phyloP scores from a whole-genome alignment of 1,139 yeast species.

The Debaryomyces sp. region DNA sequence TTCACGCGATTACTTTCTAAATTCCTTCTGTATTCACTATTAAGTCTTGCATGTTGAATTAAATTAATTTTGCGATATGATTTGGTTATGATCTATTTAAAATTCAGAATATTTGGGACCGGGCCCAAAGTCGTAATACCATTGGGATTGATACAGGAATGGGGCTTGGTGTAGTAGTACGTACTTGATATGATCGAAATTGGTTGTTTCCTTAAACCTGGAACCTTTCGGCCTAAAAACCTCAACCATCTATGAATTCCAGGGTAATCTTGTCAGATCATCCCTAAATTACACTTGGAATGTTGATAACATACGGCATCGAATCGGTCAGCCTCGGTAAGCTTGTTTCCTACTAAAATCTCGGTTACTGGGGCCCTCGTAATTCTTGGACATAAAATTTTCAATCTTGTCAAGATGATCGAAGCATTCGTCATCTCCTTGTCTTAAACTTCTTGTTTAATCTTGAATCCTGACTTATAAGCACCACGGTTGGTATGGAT shows the following conservation, averaged over 20 bases:
- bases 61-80: too few species aligned
- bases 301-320: slow-evolving; percentile 94
- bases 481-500: slow-evolving; percentile 89
- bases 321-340: slow-evolving; percentile 93
- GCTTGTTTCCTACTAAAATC: slow-evolving; percentile 62
- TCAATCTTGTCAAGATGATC: slow-evolving; percentile 77
- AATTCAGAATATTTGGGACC: slow-evolving; percentile 60
- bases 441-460: slow-evolving; percentile 81
- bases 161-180: slow-evolving; percentile 87
- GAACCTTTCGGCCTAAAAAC: slow-evolving; percentile 81
- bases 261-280: slow-evolving; percentile 83
- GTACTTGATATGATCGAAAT: slow-evolving; percentile 88
- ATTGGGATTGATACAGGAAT: slow-evolving; percentile 74
- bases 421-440: slow-evolving; percentile 68
- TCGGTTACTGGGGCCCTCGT: slow-evolving; percentile 34
- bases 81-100: too few species aligned
- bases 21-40: too few species aligned
- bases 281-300: slow-evolving; percentile 87
- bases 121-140: slow-evolving; percentile 93
- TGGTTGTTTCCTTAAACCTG: slow-evolving; percentile 78
- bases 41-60: too few species aligned
- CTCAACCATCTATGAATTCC: slow-evolving; percentile 76
- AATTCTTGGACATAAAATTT: slow-evolving; percentile 54
- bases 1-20: too few species aligned
- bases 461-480: slow-evolving; percentile 90